phyloP scores from a whole-genome alignment of 495 filamentous ascomycete species.

The Echria macrotheca region DNA sequence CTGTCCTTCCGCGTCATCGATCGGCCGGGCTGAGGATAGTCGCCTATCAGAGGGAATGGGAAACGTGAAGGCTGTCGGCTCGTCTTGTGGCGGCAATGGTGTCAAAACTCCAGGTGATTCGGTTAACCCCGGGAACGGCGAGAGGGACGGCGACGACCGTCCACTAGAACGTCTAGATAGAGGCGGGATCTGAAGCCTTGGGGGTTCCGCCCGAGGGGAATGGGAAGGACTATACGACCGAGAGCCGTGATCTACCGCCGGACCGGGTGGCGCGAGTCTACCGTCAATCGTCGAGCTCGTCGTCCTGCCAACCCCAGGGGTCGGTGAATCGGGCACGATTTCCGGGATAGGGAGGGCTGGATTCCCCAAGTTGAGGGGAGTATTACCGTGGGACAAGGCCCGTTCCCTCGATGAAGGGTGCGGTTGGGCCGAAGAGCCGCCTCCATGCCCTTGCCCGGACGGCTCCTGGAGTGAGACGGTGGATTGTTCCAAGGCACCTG shows the following conservation, averaged over 20 bases:
- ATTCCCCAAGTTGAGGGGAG: constrained; percentile 20
- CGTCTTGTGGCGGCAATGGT: constrained; percentile 39
- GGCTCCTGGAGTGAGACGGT: constrained; percentile 11
- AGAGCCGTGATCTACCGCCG: too few species aligned
- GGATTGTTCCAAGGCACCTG: constrained; percentile 1
- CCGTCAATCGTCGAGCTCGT: constrained; percentile 28
- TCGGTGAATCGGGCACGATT: not conserved
- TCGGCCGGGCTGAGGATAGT: constrained; percentile 17
- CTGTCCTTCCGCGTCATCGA: constrained; percentile 43
- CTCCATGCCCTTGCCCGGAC: constrained; percentile 12
- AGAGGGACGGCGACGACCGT: constrained; percentile 39
- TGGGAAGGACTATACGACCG: too few species aligned
- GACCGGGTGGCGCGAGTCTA: constrained; percentile 23
- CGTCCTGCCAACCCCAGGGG: constrained; percentile 10
- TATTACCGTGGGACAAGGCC: constrained; percentile 27
- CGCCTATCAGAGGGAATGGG: constrained; percentile 22
- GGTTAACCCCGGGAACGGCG: constrained; percentile 38
- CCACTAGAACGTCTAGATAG: constrained; percentile 49
- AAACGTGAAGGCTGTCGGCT: constrained; percentile 30
- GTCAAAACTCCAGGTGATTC: constrained; percentile 41
- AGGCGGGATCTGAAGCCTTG: constrained; percentile 30
- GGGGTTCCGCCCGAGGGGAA: too few species aligned
- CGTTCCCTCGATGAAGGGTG: constrained; percentile 26
- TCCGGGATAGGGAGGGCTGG: constrained; percentile 5
- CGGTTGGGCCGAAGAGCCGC: constrained; percentile 2